Evolutionary conservation across 2,329 filamentous ascomycete genomes (phyloP), one percentile per base, ranked within the genome.

Genomic region (Didymellaceae sp.): DNA sequence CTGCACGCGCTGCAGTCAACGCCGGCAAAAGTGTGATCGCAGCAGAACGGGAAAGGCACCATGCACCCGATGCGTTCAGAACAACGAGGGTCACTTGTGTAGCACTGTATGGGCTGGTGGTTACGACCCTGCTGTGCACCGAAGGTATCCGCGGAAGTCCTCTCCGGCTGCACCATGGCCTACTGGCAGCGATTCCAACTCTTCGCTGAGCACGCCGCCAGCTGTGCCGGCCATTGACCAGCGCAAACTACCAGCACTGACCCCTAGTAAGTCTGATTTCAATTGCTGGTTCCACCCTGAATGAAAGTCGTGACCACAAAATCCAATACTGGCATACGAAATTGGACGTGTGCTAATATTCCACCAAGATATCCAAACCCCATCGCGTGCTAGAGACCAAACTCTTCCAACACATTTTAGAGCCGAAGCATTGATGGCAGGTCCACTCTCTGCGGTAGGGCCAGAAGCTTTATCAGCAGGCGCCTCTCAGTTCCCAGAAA

Each of bases 31-130:
- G 52, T 72, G 68, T 40, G 67, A 72, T 53, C 43, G 48, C 16
- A 52, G 24, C 32, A 52, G 46, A 42, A 46, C 48, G 4, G 60
- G 67, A 8, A 68, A 67, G 45, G 37, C 52, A 6, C 60, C 60
- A 6, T 63, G 60, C 34, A 57, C 45, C 17, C 55, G 68, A 44
- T 72, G 68, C 34, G 51, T 69, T 2, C 62, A 63, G 26, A 68
- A 72, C 42, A 65, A 65, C 22, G 67, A 71, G 52, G 55, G 55
- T 10, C 63, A 71, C 35, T 53, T 70, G 8, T 72, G 68, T 58
- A 69, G 65, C 17, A 67, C 62, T 8, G 58, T 66, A 50, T 72
- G 68, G 68, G 52, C 56, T 7, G 55, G 67, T 34, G 68, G 67
- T 8, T 72, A 70, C 54, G 62, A 72, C 44, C 65, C 67, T 13